phyloP scores from a whole-genome alignment of 2,329 filamentous ascomycete species.

The Trichoderma sp. region DNA sequence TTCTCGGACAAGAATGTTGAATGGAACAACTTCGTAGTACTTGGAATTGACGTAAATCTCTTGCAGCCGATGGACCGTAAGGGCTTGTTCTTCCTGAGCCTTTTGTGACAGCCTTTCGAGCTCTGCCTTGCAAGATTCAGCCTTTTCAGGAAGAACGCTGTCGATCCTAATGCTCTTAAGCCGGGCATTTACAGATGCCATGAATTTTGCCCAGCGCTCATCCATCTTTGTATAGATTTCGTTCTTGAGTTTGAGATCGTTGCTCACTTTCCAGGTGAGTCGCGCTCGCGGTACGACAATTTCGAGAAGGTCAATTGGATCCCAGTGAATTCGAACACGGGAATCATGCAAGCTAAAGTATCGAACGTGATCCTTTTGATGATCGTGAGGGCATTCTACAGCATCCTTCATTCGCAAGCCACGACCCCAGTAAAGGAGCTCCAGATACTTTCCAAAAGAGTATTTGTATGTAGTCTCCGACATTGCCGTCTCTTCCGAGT shows the following conservation, averaged over 20 bases:
- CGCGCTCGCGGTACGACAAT: conserved; percentile 87
- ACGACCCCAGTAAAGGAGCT: conserved; percentile 93
- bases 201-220: conserved; percentile 81
- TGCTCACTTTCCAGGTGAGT: conserved; percentile 97
- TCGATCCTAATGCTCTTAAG: conserved; percentile 89
- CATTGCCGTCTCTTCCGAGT: conserved; percentile 88
- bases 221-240: conserved; percentile 82
- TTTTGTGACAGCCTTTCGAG: conserved; percentile 77
- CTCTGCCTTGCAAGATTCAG: conserved; percentile 77
- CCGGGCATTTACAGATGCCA: conserved; percentile 79
- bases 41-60: conserved; percentile 90
- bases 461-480: conserved; percentile 96
- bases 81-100: conserved; percentile 79
- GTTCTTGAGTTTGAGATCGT: conserved; percentile 89
- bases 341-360: conserved; percentile 90
- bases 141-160: conserved; percentile 84
- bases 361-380: conserved; percentile 87
- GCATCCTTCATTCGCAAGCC: conserved; percentile 73
- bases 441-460: conserved; percentile 97
- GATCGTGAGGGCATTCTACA: conserved; percentile 79
- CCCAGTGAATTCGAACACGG: conserved; percentile 86
- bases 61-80: conserved; percentile 75
- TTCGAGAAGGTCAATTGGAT: conserved; percentile 88
- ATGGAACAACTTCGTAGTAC: conserved; percentile 94
- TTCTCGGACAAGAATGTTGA: conserved; percentile 84